Evolutionary conservation across 2,329 filamentous ascomycete species (phyloP).

Genomic region (Ophiosphaerella herpotricha): DNA sequence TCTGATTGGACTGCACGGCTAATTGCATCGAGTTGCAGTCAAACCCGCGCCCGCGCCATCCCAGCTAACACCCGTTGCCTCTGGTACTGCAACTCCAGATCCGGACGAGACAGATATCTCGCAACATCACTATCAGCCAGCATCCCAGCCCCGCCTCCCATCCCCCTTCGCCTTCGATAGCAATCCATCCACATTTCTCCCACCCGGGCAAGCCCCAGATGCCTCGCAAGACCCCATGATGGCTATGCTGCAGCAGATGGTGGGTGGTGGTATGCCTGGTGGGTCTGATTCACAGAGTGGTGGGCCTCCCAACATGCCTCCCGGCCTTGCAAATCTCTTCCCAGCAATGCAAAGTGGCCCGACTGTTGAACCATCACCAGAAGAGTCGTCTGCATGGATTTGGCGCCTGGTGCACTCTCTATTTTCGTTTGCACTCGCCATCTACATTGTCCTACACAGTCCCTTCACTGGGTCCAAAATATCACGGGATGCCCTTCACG

Average conservation of each 20-base stretch:
- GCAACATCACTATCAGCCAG: slow-evolving; percentile 69
- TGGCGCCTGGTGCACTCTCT: slow-evolving; percentile 77
- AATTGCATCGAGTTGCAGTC: slow-evolving; percentile 21
- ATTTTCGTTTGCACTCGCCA: slow-evolving; percentile 69
- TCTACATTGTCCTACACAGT: slow-evolving; percentile 71
- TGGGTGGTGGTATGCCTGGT: slow-evolving; percentile 52
- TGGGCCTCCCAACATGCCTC: slow-evolving; percentile 42
- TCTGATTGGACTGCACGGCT: slow-evolving; percentile 14
- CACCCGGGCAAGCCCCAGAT: slow-evolving; percentile 26
- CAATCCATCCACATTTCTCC: slow-evolving; percentile 22
- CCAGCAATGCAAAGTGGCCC: slow-evolving; percentile 50
- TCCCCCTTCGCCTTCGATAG: slow-evolving; percentile 41
- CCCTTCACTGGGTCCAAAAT: slow-evolving; percentile 70
- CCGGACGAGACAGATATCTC: slow-evolving; percentile 81
- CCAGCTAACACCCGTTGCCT: slow-evolving; percentile 18
- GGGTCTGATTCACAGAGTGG: slow-evolving; percentile 30
- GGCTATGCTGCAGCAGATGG: slow-evolving; percentile 77
- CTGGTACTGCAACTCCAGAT: slow-evolving; percentile 49
- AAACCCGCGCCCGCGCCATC: slow-evolving; percentile 28
- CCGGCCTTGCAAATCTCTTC: slow-evolving; percentile 51
- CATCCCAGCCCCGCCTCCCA: slow-evolving; percentile 49
- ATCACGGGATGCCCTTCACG: slow-evolving; percentile 52
- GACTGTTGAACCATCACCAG: slow-evolving; percentile 39
- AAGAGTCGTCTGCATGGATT: slow-evolving; percentile 56
- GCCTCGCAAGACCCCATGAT: slow-evolving; percentile 67